Conservation (phyloP, 352 stramenopile species). For the Thalassiosira mediterranea region DNA sequence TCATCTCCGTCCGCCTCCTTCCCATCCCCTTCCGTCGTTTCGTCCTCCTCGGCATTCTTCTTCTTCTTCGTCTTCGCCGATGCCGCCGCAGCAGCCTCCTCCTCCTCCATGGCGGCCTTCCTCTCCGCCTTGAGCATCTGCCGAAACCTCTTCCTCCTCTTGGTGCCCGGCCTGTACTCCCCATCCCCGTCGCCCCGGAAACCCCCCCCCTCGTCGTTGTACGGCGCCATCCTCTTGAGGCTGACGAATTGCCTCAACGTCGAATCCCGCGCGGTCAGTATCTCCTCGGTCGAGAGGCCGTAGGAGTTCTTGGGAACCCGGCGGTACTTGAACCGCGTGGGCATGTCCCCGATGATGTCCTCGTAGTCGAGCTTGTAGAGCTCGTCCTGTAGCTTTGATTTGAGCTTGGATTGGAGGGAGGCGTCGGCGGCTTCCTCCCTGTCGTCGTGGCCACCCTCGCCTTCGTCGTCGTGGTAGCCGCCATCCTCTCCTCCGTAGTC, state of each 20-base stretch:
- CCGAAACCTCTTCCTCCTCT: constrained; percentile 74
- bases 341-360: constrained; percentile 96
- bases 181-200: constrained; percentile 8
- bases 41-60: constrained; percentile 30
- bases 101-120: constrained; percentile 40
- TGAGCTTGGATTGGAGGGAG: constrained; percentile 73
- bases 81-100: background rate
- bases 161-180: constrained; percentile 69
- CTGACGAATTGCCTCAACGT: constrained; percentile 96
- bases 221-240: constrained; percentile 96
- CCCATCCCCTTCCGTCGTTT: constrained; percentile 59
- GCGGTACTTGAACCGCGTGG: constrained; percentile 97
- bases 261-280: constrained; percentile 95
- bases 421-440: constrained; percentile 61
- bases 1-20: constrained; percentile 50
- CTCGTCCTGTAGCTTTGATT: constrained; percentile 91
- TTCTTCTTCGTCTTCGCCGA: background rate
- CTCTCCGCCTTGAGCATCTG: constrained; percentile 74
- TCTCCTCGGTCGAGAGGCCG: constrained; percentile 96
- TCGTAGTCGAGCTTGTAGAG: constrained; percentile 99
- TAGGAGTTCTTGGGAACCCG: constrained; percentile 94
- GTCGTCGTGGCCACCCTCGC: constrained; percentile 55
- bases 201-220: constrained; percentile 72
- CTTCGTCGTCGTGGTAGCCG: constrained; percentile 26
- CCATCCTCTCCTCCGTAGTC: constrained; percentile 64